These are phyloP conservation scores for Lentinula detonsa DNA, from an alignment of 768 basidiomycete genomes.

Conservation along the genomic window DNA sequence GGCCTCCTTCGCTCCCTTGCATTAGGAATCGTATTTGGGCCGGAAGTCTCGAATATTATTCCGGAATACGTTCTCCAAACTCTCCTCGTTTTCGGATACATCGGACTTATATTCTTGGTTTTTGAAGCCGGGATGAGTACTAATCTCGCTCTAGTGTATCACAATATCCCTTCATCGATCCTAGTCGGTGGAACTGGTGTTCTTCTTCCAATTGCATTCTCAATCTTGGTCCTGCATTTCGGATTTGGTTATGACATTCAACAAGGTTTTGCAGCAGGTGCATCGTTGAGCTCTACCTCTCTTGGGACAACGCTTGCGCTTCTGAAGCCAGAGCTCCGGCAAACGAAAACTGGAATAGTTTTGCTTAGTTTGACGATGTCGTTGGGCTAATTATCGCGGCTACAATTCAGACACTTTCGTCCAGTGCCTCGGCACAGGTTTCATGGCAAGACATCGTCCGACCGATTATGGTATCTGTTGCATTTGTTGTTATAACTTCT, in stretches of 20 bases:
- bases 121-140: conserved; percentile 58
- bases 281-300: conserved; percentile 56
- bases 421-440: conserved; percentile 11
- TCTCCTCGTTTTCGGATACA: conserved; percentile 38
- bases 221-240: conserved; percentile 35
- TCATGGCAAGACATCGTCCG: conserved; percentile 35
- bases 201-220: conserved; percentile 41
- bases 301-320: conserved; percentile 65
- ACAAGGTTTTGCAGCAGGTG: conserved; percentile 56
- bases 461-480: conserved; percentile 50
- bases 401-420: conserved; percentile 38
- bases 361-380: conserved; percentile 61
- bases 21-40: conserved; percentile 50
- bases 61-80: conserved; percentile 31
- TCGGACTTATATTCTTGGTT: conserved; percentile 44
- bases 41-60: conserved; percentile 41
- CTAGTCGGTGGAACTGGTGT: conserved; percentile 48
- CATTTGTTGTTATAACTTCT: conserved; percentile 36
- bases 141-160: conserved; percentile 34
- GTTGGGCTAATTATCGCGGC: conserved; percentile 54
- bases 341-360: conserved; percentile 48
- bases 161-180: conserved; percentile 41
- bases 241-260: conserved; percentile 33
- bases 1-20: conserved; percentile 46
- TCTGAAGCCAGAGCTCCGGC: conserved; percentile 39